Percentiles rank a stretch among this genome's conserved stretches.
phyloP scores from a whole-genome alignment of 2,329 filamentous ascomycete species.

The Colletotrichum gloeosporioides region DNA sequence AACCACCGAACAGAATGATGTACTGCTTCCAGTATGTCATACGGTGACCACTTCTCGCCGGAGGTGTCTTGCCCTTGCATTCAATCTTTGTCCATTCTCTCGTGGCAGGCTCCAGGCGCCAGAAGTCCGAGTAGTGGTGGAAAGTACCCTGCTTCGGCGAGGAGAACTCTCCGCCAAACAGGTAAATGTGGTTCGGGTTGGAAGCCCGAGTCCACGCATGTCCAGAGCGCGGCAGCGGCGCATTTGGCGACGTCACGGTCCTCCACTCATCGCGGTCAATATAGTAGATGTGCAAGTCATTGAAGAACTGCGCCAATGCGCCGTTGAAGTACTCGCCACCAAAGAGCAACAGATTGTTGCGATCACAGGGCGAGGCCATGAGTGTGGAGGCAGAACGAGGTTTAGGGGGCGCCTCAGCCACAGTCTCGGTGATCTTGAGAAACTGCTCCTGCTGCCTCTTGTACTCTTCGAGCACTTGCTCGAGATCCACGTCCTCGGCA shows the following conservation, averaged over 20 bases:
- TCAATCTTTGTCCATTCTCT: constrained; percentile 94
- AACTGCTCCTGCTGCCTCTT: constrained; percentile 92
- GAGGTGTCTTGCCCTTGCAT: constrained; percentile 76
- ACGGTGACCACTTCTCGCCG: constrained; percentile 87
- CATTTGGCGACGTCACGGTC: constrained; percentile 87
- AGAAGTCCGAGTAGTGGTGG: constrained; percentile 99
- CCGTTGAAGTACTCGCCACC: constrained; percentile 98
- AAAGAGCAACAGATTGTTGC: constrained; percentile 88
- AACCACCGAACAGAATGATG: constrained; percentile 93
- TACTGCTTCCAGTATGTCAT: constrained; percentile 99
- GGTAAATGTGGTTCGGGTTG: constrained; percentile 83
- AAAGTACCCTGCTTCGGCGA: constrained; percentile 98
- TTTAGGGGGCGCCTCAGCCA: constrained; percentile 73
- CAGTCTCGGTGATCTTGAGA: constrained; percentile 87
- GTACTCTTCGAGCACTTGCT: constrained; percentile 92
- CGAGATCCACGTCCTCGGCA: constrained; percentile 90
- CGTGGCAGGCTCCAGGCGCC: constrained; percentile 82
- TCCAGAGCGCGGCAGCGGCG: constrained; percentile 86
- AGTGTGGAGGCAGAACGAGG: constrained; percentile 82
- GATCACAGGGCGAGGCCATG: constrained; percentile 83
- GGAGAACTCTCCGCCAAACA: constrained; percentile 97
- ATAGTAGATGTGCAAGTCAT: constrained; percentile 73
- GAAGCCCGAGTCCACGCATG: constrained; percentile 94
- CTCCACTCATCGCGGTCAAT: constrained; percentile 91
- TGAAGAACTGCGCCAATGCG: constrained; percentile 76